Conservation (phyloP, 2,329 filamentous ascomycete species). For the Botrytis sinoallii region DNA sequence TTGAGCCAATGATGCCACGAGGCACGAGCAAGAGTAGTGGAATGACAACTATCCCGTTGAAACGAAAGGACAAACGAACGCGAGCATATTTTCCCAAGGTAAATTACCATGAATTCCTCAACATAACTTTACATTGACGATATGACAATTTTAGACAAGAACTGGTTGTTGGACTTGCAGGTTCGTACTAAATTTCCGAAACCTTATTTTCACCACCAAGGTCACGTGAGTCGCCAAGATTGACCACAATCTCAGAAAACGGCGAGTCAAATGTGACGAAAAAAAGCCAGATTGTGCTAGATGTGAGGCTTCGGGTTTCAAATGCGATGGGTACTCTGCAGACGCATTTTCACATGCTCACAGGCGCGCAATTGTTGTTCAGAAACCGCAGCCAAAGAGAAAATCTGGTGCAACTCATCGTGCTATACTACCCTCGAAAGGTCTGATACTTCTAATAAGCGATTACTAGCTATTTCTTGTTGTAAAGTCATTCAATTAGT, state of each 20-base stretch:
- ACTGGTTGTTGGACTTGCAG: constrained; percentile 5
- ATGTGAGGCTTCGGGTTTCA: neutral
- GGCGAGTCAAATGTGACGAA: constrained; percentile 1
- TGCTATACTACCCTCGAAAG: neutral
- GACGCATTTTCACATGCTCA: no score
- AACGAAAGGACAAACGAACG: neutral
- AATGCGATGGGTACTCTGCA: neutral
- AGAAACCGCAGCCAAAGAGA: neutral
- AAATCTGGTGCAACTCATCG: neutral
- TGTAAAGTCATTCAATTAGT: neutral
- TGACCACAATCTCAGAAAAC: neutral
- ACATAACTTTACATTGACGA: neutral
- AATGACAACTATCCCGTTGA: neutral
- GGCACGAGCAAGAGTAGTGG: neutral
- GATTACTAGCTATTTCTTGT: neutral
- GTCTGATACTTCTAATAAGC: neutral
- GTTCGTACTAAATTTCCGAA: neutral
- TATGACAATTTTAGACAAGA: neutral
- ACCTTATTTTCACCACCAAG: neutral
- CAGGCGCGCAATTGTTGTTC: no score
- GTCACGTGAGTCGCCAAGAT: neutral
- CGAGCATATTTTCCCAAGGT: constrained; percentile 5
- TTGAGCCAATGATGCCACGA: neutral
- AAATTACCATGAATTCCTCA: neutral
- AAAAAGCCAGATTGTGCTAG: neutral